Evolutionary conservation across 2,329 filamentous ascomycete species (phyloP), one percentile per base, ranked within the genome.

Genomic region (Pseudomassariella vexata): DNA sequence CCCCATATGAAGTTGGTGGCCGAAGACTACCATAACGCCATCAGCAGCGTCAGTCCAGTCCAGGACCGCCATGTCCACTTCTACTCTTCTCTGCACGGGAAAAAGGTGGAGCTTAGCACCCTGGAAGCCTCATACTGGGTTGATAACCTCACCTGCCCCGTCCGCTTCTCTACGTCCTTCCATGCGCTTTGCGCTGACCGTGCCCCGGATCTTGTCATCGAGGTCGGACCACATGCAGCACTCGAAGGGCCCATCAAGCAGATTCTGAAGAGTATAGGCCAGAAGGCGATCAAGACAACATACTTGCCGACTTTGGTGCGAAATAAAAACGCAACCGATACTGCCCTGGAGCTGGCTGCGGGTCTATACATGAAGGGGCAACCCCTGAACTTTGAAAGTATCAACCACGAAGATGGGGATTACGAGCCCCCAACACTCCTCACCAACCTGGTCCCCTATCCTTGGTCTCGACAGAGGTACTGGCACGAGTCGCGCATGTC

Each of bases 401-500:
- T 24, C 28, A 45, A 46, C 29, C 46, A 44, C 11, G 42, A 42
- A 25, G 46, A 51, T 31, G 11, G 10, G 9, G 19, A 9, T 5
- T 11, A 10, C n/a, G 19, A 29, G 5, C 25, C 9, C 10, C 31
- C 36, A 4, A 19, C 19, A 3, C 24, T 52, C 14, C 36, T 55
- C 10, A 35, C 49, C 5, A 44, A 45, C 21, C 34, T 55, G 21
- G 46, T 42, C 36, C 41, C 48, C 5, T 56, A 56, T 19, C 53
- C 53, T 0, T 56, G 53, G 53, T 46, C 51, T 5, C 46, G 45
- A 17, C 51, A 55, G 27, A 44, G 41, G 30, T 57, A 48, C 33
- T 56, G 50, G 50, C 45, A 45, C 12, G 52, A 58, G 37, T 45
- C 41, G 26, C 50, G 52, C 9, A 47, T 53, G 28, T 47, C 46